Evolutionary conservation across 1,139 yeast genomes (phyloP), one percentile per base, ranked within the genome.

Genomic region (Oligophagozyma castellii): DNA sequence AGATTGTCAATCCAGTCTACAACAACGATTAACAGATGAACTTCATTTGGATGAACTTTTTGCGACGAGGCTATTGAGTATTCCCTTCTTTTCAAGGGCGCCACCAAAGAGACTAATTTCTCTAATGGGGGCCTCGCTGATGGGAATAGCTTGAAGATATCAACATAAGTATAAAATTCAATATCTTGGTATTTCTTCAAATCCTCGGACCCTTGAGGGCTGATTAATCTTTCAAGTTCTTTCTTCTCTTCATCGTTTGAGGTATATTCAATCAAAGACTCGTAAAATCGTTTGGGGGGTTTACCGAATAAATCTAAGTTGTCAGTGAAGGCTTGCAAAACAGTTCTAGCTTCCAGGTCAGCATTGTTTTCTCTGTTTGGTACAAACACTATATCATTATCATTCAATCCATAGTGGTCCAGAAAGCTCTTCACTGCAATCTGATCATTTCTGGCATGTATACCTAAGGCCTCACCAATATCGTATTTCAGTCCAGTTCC

Each of bases 1-100:
- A 69, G 67, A 30, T 77, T 67, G 55, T 86, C 95, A 32, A 74
- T 65, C 98, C 98, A 89, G 56, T 86, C 95, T 34, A 86, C 96
- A 32, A 86, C 96, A 38, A 89, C 98, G 55, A 89, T 74, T 51
- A 89, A 68, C 51, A 89, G 63, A 52, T 86, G 96, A 28, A 89
- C 84, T 19, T 89, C 89, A 52, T 80, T 81, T 34, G 89, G 81
- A 59, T 86, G 96, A 44, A 80, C 65, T 53, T 68, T 80, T 59
- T 89, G 98, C 19, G 96, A 86, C 2, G 95, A 84, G 4, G 98
- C 96, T 57, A 89, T 89, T n/a, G 96, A 86, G 55, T 89, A 89
- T 58, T 89, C 98, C 64, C 98, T 79, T 64, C 98, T 77, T 65
- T 89, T 89, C 54, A 86, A 67, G 16, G 95, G 92, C 14, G 93